phyloP scores from a whole-genome alignment of 768 basidiomycete species.

The Mycena vulgaris region DNA sequence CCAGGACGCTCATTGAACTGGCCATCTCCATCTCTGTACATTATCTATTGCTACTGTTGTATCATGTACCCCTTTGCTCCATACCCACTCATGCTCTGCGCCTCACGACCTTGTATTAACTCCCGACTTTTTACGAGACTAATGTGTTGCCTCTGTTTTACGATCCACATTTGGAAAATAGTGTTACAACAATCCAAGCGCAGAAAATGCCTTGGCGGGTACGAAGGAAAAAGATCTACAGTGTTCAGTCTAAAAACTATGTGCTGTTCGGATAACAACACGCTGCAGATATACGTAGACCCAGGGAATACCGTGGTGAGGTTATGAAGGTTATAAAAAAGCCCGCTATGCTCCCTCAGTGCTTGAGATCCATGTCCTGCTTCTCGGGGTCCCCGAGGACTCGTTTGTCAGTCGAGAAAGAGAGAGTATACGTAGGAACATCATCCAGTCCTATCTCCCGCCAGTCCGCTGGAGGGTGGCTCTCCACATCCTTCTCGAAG shows the following conservation, averaged over 20 bases:
- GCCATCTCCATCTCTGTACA: neutral
- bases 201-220: too few species aligned
- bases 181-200: too few species aligned
- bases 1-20: constrained; percentile 3
- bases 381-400: constrained; percentile 23
- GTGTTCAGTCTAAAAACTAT: too few species aligned
- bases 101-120: too few species aligned
- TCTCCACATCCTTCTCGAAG: constrained; percentile 40
- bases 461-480: constrained; percentile 26
- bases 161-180: too few species aligned
- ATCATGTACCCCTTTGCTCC: neutral
- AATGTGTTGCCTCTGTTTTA: too few species aligned
- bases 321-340: neutral
- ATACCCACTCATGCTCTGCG: too few species aligned
- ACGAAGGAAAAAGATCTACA: too few species aligned
- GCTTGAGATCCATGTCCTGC: constrained; percentile 6
- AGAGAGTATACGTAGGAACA: constrained; percentile 36
- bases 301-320: neutral
- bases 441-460: constrained; percentile 37
- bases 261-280: too few species aligned
- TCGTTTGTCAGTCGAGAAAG: constrained; percentile 27
- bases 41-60: neutral
- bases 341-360: neutral
- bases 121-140: too few species aligned
- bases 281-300: neutral